Base-by-base conservation (phyloP, 2,329 filamentous ascomycete species). In the Fusarium pseudoanthophilum region DNA sequence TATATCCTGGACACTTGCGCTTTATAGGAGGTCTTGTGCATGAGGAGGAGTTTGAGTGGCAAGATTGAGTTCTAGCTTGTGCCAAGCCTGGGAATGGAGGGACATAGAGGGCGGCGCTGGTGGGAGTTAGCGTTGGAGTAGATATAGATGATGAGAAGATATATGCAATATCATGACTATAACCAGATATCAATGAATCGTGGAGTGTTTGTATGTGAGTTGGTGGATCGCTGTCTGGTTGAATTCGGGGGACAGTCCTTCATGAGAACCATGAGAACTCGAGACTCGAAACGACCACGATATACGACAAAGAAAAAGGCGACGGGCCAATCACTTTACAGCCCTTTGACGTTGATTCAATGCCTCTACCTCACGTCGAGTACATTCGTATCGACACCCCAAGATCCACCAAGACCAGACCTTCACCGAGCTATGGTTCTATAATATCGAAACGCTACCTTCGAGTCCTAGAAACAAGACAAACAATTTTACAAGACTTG, bases 61-160 rank as follows among this genome's bases (percentile, higher is more conserved):
- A 15, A 60, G 36, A 49, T 62, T 49, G 46, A 21, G n/a, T 39
- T 56, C 24, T 32, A 36, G 48, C 37, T 48, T 69, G 37, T 39
- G 57, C 61, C 37, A 68, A 55, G 37, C 28, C 42, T 36, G 39
- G 32, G 18, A 18, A 37, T 39, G 13, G 40, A 28, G 21, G 49
- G 32, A 15, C 30, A 69, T 68, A 69, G 64, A 68, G 45, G 26
- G 40, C 18, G 51, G 55, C 43, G 45, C 40, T 63, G 45, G n/a
- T 30, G 48, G 56, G 26, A 34, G 32, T 34, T 40, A 56, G 64
- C 24, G 37, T 43, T 56, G 56, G 42, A 49, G 66, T 69, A 69
- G 57, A 68, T 63, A 68, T 69, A 69, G 64, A 68, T 55, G 48
- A 48, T 28, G 36, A 63, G 64, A 49, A 62, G 45, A 49, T 40